phyloP scores from a whole-genome alignment of 2,329 filamentous ascomycete genomes.

The Scedosporium aurantiacum region DNA sequence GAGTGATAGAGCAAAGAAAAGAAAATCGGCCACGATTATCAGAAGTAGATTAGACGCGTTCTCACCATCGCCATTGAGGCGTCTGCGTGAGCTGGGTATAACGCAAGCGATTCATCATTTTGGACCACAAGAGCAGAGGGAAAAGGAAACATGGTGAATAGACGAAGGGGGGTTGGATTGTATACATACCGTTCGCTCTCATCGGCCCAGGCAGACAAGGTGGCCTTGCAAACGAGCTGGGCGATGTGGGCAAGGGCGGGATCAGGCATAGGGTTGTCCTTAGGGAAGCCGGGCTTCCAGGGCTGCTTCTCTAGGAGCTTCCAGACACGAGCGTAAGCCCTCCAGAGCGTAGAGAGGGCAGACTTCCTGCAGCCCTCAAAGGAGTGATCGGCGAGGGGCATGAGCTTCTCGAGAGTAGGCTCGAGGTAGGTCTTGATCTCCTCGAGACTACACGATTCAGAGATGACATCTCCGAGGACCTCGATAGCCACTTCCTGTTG shows the following conservation, averaged over 20 bases:
- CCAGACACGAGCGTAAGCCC: conserved; percentile 85
- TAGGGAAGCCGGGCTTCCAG: conserved; percentile 42
- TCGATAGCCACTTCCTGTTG: conserved; percentile 98
- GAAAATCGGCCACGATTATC: conserved; percentile 18
- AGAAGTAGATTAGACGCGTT: conserved; percentile 49
- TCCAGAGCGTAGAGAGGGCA: conserved; percentile 82
- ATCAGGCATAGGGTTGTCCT: conserved; percentile 48
- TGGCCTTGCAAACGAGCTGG: conserved; percentile 73
- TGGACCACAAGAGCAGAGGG: conserved; percentile 8
- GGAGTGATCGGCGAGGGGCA: conserved; percentile 72
- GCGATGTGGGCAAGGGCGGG: conserved; percentile 53
- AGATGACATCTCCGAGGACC: conserved; percentile 85
- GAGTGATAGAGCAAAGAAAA: conserved; percentile 8
- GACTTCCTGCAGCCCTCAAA: conserved; percentile 94
- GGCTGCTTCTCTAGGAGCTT: conserved; percentile 67
- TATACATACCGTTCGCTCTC: conserved; percentile 82
- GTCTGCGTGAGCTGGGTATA: conserved; percentile 99
- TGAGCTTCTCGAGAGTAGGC: conserved; percentile 71
- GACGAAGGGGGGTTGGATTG: neutral
- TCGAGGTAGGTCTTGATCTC: conserved; percentile 71
- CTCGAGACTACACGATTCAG: conserved; percentile 69
- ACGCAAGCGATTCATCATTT: conserved; percentile 82
- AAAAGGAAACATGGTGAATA: conserved; percentile 6
- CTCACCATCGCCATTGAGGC: conserved; percentile 74
- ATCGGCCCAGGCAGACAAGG: conserved; percentile 75